Evolutionary conservation across 2,329 filamentous ascomycete species (phyloP), one percentile per base, ranked within the genome.

Genomic region (Arthrocladium fulminans): DNA sequence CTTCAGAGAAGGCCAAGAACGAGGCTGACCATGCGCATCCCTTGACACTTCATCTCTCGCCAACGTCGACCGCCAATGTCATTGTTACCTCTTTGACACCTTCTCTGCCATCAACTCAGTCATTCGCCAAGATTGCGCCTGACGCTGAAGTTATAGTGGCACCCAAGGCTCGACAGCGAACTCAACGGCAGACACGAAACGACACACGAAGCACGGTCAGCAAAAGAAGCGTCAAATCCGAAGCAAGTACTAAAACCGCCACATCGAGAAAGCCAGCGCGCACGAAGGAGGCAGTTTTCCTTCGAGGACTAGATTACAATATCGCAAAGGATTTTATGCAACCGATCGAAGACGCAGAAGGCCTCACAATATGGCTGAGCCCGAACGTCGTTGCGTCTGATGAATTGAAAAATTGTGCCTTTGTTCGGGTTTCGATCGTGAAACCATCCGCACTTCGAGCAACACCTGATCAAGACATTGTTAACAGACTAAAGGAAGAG

Each of bases 71-170:
- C 1, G 94, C 92, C 8, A 96, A 89, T 61, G 88, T 98, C 53
- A 81, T 82, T 48, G 79, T 97, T 7, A 80, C 87, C 5, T 88
- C 87, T 1, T 72, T 98, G n/a, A 80, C 84, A 1, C 92, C 92
- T 1, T 72, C 80, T 0, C 80, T 82, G 3, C 66, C 84, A 1
- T 71, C 79, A 2, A 78, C 81, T 42, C 76, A 80, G 1, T 76
- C 86, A 0, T 98, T 98, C 63, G 88, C 86, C 22, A 97, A 96
- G 66, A 86, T 98, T 44, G 85, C 87, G 0, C 86, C 89, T 0
- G 88, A 97, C 63, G 90, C 90, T 19, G 92, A 98, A 67, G 89
- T 98, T 43, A 94, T 97, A 55, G 92, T 98, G 51, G 92, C 92
- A 2, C 92, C 92, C 1, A 98, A 98, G 69, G 84, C 83, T 22